Evolutionary conservation across 2,329 filamentous ascomycete genomes (phyloP).

Genomic region (Microsporum canis): DNA sequence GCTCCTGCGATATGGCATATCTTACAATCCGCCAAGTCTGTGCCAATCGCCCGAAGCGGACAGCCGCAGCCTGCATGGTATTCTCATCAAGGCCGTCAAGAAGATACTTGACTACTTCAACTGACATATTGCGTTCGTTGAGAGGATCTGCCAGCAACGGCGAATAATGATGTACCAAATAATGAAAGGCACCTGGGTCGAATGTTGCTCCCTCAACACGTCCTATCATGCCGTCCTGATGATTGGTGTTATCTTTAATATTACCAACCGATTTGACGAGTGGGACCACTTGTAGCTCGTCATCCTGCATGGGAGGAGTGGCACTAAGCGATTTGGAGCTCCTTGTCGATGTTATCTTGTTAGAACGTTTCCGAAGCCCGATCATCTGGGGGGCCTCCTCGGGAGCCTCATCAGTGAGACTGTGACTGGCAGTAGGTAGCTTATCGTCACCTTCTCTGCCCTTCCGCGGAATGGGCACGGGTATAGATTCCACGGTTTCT

Average conservation of each 20-base stretch:
- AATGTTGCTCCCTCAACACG: slow-evolving; percentile 37
- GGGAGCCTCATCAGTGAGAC: slow-evolving; percentile 46
- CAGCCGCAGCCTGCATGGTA: slow-evolving; percentile 41
- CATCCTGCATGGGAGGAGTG: slow-evolving; percentile 41
- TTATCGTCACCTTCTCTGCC: slow-evolving; percentile 38
- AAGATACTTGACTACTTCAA: slow-evolving; percentile 24
- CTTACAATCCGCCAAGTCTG: slow-evolving; percentile 50
- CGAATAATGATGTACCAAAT: slow-evolving; percentile 35
- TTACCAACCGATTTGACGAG: slow-evolving; percentile 41
- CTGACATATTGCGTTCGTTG: slow-evolving; percentile 15
- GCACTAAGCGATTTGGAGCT: slow-evolving; percentile 44
- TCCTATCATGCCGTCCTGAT: slow-evolving; percentile 42
- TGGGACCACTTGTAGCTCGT: slow-evolving; percentile 38
- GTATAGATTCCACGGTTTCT: slow-evolving; percentile 21
- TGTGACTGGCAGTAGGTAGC: slow-evolving; percentile 34
- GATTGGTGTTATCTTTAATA: slow-evolving; percentile 26
- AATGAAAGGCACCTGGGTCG: slow-evolving; percentile 31
- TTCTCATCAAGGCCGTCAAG: slow-evolving; percentile 42
- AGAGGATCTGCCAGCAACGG: slow-evolving; percentile 25
- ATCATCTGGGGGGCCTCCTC: slow-evolving; percentile 46
- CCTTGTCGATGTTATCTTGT: slow-evolving; percentile 34
- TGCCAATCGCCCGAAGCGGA: slow-evolving; percentile 41
- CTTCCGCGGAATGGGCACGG: slow-evolving; percentile 19
- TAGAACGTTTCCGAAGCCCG: slow-evolving; percentile 37
- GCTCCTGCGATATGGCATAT: slow-evolving; percentile 40